Evolutionary conservation across 1,284 basidiomycete species (phyloP).

Genomic region (Sporisorium iseilematis-ciliati): DNA sequence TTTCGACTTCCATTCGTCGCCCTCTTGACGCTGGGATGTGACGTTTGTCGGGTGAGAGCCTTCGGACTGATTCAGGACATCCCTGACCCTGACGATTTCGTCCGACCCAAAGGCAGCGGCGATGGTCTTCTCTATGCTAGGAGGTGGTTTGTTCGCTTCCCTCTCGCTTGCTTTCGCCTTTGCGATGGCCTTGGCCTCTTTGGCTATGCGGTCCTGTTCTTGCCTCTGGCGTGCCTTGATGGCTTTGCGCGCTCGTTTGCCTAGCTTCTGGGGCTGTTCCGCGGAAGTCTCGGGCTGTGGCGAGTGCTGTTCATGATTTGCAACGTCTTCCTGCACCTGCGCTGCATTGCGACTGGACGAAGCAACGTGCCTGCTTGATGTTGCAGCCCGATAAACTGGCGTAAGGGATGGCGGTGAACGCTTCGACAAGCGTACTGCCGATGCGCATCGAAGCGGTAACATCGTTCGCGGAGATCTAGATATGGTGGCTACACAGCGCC

Average conservation of each 20-base stretch:
- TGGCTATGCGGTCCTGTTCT: slow-evolving; percentile 17
- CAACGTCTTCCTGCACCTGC: slow-evolving; percentile 18
- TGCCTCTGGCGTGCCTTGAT: slow-evolving; percentile 25
- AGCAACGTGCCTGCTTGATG: slow-evolving; percentile 13
- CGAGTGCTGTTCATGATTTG: not conserved
- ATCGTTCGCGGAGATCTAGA: not conserved
- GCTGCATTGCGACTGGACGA: slow-evolving; percentile 23
- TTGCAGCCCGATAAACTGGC: not conserved
- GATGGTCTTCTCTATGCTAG: accelerated
- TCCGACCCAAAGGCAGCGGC: not conserved
- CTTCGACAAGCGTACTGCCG: not conserved
- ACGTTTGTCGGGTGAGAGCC: not conserved
- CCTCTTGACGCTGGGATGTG: slow-evolving; percentile 1
- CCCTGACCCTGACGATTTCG: slow-evolving; percentile 26
- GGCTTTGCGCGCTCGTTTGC: slow-evolving; percentile 37
- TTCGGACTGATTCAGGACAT: slow-evolving; percentile 5
- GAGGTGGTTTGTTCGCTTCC: not conserved
- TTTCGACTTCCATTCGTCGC: slow-evolving; percentile 10
- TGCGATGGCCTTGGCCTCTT: slow-evolving; percentile 18
- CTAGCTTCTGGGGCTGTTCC: slow-evolving; percentile 25
- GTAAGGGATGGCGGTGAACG: not conserved
- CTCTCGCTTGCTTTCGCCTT: not conserved
- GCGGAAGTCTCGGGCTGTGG: not conserved
- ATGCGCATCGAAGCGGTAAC: not conserved
- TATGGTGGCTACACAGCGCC: not conserved